Base-by-base conservation (phyloP, 2,329 filamentous ascomycete species). In the Salinomyces thailandicus region DNA sequence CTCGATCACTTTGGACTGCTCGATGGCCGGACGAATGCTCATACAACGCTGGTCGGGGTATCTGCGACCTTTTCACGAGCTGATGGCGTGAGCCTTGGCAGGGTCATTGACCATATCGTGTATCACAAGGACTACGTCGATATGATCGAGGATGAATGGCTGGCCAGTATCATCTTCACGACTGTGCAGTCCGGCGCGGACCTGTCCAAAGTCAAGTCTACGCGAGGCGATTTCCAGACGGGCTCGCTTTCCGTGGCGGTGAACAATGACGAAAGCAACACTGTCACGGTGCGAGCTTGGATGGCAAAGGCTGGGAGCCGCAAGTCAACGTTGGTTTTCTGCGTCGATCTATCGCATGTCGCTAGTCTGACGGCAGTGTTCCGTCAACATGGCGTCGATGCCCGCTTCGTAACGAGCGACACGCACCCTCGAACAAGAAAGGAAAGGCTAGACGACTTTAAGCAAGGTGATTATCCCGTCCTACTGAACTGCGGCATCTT, bases 401-500 rank as follows among this genome's bases (percentile, higher is more conserved):
- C 91, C 5, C 73, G 78, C 29, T 91, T 79, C 48, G 79, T 98
- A n/a, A 95, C 86, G 0, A 79, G 85, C 13, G 75, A 83, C 17
- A 96, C 91, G 0, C 69, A 73, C 6, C 76, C 74, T 41, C 59
- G 73, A n/a, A 69, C 79, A 35, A 75, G 91, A 30, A 72, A 75
- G 34, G 69, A 80, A 34, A 75, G 75, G 1, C 68, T 98, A 2
- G 77, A 84, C 19, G 75, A 74, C 2, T 98, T 98, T 61, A 81
- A 73, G 46, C 70, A 66, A 2, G 73, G 78, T 5, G 73, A 86
- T 29, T 96, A 84, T 44, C 85, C 85, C 0, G 85, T 98, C 1
- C 70, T 98, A 11, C 64, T 98, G 35, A 98, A 98, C 57, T 96
- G 91, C 54, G 87, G 87, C 6, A 83, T 98, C 27, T 96, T 94